phyloP scores from a whole-genome alignment of 768 basidiomycete genomes.

The Boletus pseudo-olivaceus region DNA sequence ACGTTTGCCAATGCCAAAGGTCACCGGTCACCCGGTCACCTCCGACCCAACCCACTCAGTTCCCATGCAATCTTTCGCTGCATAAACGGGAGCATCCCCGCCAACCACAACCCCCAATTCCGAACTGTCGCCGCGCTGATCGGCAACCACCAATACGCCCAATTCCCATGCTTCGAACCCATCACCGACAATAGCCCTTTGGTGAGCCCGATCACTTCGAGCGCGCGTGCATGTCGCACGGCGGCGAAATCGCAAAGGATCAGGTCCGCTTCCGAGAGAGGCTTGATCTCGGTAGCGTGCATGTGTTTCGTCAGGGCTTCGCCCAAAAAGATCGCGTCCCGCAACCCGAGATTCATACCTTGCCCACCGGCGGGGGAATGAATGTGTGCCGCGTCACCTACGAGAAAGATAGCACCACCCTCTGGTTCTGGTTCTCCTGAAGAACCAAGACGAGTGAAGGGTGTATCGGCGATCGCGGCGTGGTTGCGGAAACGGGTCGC shows the following conservation, averaged over 20 bases:
- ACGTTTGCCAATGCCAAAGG: not conserved
- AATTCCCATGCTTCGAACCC: constrained; percentile 12
- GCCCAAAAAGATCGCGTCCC: constrained; percentile 48
- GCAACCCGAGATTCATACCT: constrained; percentile 57
- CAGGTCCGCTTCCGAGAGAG: constrained; percentile 25
- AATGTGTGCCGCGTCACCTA: constrained; percentile 50
- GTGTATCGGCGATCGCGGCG: constrained; percentile 41
- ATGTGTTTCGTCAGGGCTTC: constrained; percentile 39
- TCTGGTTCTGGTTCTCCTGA: constrained; percentile 1
- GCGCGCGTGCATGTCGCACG: constrained; percentile 37
- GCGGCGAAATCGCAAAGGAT: constrained; percentile 37
- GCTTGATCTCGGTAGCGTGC: constrained; percentile 6
- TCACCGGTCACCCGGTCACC: constrained; percentile 21
- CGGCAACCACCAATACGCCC: constrained; percentile 28
- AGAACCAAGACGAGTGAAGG: constrained; percentile 32
- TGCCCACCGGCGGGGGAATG: constrained; percentile 57
- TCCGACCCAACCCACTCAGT: constrained; percentile 26
- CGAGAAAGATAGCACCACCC: constrained; percentile 27
- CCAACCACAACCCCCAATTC: constrained; percentile 25
- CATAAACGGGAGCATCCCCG: constrained; percentile 19
- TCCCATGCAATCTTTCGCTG: constrained; percentile 21
- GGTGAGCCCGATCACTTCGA: constrained; percentile 41
- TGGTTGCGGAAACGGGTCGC: constrained; percentile 46
- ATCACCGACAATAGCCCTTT: constrained; percentile 32
- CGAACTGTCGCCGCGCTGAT: constrained; percentile 26